Percentiles rank a stretch among this genome's conserved stretches.
Conservation (phyloP, 129 eudicot species). For the Mikania micrantha region DNA sequence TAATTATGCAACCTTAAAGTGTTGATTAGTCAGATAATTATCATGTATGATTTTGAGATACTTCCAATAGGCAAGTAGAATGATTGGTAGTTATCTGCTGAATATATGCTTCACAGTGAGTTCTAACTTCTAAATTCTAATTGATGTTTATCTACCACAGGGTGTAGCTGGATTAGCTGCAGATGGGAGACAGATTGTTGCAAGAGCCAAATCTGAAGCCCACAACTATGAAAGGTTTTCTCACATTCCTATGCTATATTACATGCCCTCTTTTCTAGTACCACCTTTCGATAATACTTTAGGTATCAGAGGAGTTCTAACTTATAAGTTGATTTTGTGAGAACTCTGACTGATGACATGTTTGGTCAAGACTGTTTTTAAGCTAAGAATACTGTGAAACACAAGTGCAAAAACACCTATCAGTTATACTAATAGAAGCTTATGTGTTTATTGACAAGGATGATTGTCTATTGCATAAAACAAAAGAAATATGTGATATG, state of each 20-base stretch:
- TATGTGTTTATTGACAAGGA: background rate
- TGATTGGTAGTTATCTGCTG: background rate
- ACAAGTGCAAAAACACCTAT: background rate
- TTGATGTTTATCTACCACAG: conserved; percentile 28
- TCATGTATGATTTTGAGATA: background rate
- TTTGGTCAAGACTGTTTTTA: conserved; percentile 10
- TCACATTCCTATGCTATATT: background rate
- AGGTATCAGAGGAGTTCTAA: conserved; percentile 6
- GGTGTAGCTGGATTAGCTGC: conserved; percentile 99
- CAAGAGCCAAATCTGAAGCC: conserved; percentile 93
- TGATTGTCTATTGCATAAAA: background rate
- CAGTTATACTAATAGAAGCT: background rate
- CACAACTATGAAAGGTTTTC: conserved; percentile 76
- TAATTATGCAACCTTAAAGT: background rate
- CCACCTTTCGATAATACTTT: background rate
- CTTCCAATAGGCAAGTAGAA: background rate
- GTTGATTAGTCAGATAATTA: background rate
- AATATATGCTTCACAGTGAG: background rate
- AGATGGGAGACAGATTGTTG: conserved; percentile 96
- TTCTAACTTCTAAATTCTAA: too few relatives aligned
- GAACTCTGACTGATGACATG: too few relatives aligned
- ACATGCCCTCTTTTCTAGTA: background rate
- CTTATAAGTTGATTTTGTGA: too few relatives aligned
- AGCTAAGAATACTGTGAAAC: conserved; percentile 3
- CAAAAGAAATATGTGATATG: background rate